phyloP scores from a whole-genome alignment of 805 yeast species.

The Kuraishia piskuri region DNA sequence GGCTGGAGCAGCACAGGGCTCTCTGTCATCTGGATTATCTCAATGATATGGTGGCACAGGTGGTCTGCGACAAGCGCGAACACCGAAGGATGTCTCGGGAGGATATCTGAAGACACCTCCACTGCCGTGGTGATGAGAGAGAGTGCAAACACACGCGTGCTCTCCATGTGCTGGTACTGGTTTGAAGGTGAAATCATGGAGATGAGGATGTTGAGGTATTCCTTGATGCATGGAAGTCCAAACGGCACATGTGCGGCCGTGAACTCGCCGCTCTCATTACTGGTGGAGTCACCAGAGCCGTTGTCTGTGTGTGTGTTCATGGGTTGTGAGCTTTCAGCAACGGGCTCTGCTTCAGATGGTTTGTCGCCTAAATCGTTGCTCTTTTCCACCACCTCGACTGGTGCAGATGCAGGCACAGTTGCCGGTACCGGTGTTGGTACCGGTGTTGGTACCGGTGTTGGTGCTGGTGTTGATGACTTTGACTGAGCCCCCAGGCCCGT shows the following conservation, averaged over 20 bases:
- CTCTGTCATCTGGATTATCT: constrained; percentile 66
- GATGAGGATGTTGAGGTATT: constrained; percentile 65
- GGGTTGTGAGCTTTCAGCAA: background rate
- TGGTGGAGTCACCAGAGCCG: background rate
- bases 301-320: background rate
- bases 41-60: constrained; percentile 78
- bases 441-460: background rate
- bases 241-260: constrained; percentile 32
- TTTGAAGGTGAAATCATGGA: constrained; percentile 78
- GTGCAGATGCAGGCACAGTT: background rate
- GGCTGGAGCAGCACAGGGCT: constrained; percentile 66
- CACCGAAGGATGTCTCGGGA: constrained; percentile 55
- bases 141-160: constrained; percentile 77
- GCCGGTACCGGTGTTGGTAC: background rate
- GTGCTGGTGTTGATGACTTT: background rate
- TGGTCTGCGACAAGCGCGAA: constrained; percentile 67
- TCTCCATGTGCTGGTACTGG: constrained; percentile 78
- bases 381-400: background rate
- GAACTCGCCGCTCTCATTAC: background rate
- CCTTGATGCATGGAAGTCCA: constrained; percentile 70
- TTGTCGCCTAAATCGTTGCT: constrained; percentile 1
- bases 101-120: constrained; percentile 66
- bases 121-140: constrained; percentile 68
- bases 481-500: no score
- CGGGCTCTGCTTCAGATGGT: background rate